phyloP scores from a whole-genome alignment of 139 green algal genomes.

The Zygnema circumcarinatum region DNA sequence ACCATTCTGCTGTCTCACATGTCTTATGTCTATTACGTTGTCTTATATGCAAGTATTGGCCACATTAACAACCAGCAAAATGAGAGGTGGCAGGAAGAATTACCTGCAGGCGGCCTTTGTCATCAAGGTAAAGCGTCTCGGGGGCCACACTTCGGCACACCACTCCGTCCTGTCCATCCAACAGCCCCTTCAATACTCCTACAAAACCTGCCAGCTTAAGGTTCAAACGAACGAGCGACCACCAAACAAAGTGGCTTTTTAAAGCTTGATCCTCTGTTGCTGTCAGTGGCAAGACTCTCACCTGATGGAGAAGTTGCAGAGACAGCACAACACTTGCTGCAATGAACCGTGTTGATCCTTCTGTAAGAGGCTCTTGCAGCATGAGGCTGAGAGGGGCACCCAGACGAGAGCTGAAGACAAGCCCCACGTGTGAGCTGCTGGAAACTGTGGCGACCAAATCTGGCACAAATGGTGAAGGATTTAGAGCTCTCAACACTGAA shows the following conservation, averaged over 20 bases:
- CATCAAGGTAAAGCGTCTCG: constrained; percentile 69
- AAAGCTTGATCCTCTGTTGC: background rate
- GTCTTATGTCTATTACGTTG: too few relatives aligned
- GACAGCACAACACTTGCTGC: constrained; percentile 37
- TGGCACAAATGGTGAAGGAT: constrained; percentile 30
- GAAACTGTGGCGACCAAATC: constrained; percentile 40
- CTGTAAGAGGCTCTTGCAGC: background rate
- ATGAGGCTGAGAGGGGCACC: background rate
- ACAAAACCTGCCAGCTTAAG: too few relatives aligned
- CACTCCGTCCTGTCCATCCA: constrained; percentile 34
- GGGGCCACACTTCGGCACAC: constrained; percentile 63
- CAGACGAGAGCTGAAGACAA: constrained; percentile 19
- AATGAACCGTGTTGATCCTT: constrained; percentile 18
- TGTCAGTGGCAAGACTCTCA: background rate
- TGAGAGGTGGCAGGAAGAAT: too few relatives aligned
- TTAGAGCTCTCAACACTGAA: background rate
- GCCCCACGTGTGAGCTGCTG: background rate
- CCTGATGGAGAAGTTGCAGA: constrained; percentile 41
- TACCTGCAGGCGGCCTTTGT: background rate
- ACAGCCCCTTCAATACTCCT: background rate
- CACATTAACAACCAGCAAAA: too few relatives aligned
- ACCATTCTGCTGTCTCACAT: too few relatives aligned
- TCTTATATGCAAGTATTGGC: too few relatives aligned
- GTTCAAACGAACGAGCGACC: background rate
- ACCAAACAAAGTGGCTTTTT: background rate